A percentile compares a stretch with the other conserved stretches of the same genome.
These are phyloP conservation scores for Spinellus fusiger DNA, from an alignment of 192 early-diverging fungal genomes.

Conservation along the genomic window DNA sequence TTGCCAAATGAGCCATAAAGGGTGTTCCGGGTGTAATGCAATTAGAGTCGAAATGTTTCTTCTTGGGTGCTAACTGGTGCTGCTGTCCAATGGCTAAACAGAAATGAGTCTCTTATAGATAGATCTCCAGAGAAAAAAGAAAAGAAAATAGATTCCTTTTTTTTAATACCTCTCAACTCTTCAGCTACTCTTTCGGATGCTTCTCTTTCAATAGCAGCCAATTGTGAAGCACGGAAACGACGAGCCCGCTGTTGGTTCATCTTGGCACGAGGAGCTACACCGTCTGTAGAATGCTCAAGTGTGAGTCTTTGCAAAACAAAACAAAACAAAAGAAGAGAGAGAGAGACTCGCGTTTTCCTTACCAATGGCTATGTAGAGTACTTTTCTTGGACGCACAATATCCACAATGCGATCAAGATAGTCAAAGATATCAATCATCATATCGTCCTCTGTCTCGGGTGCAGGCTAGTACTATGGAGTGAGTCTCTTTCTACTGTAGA, in stretches of 20 bases:
- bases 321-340: no score
- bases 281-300: no score
- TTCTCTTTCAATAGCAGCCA: constrained; percentile 41
- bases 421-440: constrained; percentile 93
- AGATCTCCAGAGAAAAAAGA: no score
- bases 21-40: constrained; percentile 98
- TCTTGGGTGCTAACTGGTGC: constrained; percentile 40
- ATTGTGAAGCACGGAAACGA: constrained; percentile 88
- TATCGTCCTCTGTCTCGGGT: constrained; percentile 83
- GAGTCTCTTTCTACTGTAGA: background rate
- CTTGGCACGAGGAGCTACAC: constrained; percentile 98
- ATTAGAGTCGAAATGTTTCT: constrained; percentile 86
- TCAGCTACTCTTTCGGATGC: constrained; percentile 46
- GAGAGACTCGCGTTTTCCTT: no score
- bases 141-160: background rate
- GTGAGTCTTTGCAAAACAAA: no score
- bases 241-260: constrained; percentile 99
- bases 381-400: constrained; percentile 88
- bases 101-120: constrained; percentile 10
- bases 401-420: constrained; percentile 94
- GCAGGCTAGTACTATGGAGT: constrained; percentile 44
- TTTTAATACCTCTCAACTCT: constrained; percentile 16
- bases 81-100: constrained; percentile 45
- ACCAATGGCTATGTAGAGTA: constrained; percentile 98
- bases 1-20: constrained; percentile 91